Evolutionary conservation across 371 early-diverging fungal species (phyloP), one percentile per base, ranked within the genome.

Genomic region (Batrachochytrium dendrobatidis): DNA sequence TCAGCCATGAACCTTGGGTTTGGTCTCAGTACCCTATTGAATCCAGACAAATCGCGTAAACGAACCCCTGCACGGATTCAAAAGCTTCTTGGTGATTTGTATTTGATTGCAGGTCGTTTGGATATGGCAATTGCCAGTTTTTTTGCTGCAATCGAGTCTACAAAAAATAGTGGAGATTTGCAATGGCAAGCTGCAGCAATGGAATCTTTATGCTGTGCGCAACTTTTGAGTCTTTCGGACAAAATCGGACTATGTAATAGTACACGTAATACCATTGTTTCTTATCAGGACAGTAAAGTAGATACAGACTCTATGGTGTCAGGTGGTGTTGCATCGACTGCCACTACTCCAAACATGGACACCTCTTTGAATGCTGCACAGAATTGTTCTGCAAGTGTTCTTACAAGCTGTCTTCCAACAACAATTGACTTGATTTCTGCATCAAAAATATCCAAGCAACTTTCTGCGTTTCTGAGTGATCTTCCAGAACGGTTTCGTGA

Each of bases 151-250:
- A 82, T 89, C 24, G 91, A 90, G 12, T 68, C 74, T 43, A 73
- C 87, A 53, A 85, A 84, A 60, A 62, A 74, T 12, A 82, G 75
- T 45, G 71, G 74, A 2, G 92, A 91, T 66, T 85, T 70, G 64
- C 68, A 86, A 49, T 91, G 92, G 91, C 77, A 84, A 31, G 89
- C 82, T n/a, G 79, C 87, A 53, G 83, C 89, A 0, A 71, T 85
- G 70, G 91, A 91, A 67, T 85, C 87, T 2, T 69, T 82, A 25
- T 73, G 79, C 29, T 81, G 83, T 55, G 86, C 87, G 0, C 75
- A 77, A 48, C 67, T 87, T 4, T 64, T 88, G 20, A 50, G 80
- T 15, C 80, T 82, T 17, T 70, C 79, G 63, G 67, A 83, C 15
- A 83, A 83, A 55, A 75, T 81, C 12, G 87, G 85, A 46, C 61